A percentile compares a stretch with the other conserved stretches of the same genome.
Conservation (phyloP, 768 basidiomycete genomes). For the Candolleomyces efflorescens region DNA sequence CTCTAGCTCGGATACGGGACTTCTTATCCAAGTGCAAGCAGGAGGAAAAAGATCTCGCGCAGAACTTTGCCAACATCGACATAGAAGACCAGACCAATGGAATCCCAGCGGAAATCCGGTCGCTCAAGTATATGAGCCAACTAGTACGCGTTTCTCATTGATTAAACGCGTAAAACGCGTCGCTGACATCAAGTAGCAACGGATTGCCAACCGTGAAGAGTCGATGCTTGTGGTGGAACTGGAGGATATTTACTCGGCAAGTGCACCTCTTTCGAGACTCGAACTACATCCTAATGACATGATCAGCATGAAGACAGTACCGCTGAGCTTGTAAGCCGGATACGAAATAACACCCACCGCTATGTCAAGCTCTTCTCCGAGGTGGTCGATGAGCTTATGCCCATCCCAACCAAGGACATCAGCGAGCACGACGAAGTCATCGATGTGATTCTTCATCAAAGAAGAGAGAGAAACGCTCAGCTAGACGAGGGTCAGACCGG, state of each 20-base stretch:
- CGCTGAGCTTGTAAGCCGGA: conserved; percentile 73
- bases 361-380: conserved; percentile 88
- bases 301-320: conserved; percentile 64
- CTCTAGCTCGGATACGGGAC: conserved; percentile 58
- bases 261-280: conserved; percentile 3
- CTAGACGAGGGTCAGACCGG: conserved; percentile 67
- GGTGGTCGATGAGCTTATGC: conserved; percentile 88
- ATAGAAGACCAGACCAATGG: conserved; percentile 48
- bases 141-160: conserved; percentile 50
- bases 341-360: conserved; percentile 81
- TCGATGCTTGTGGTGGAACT: conserved; percentile 86
- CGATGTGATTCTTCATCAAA: conserved; percentile 93
- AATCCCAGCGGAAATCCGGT: conserved; percentile 29
- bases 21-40: conserved; percentile 70
- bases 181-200: conserved; percentile 55
- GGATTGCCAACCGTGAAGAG: conserved; percentile 89
- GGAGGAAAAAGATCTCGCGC: conserved; percentile 58
- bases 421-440: conserved; percentile 91
- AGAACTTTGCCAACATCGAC: conserved; percentile 66
- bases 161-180: conserved; percentile 25
- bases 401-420: conserved; percentile 84
- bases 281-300: conserved; percentile 8
- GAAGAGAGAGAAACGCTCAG: conserved; percentile 83
- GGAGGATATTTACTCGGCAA: conserved; percentile 77
- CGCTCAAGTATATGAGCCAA: conserved; percentile 78